Evolutionary conservation across 768 basidiomycete genomes (phyloP), one percentile per base, ranked within the genome.

Genomic region (Austroboletus eburneus): DNA sequence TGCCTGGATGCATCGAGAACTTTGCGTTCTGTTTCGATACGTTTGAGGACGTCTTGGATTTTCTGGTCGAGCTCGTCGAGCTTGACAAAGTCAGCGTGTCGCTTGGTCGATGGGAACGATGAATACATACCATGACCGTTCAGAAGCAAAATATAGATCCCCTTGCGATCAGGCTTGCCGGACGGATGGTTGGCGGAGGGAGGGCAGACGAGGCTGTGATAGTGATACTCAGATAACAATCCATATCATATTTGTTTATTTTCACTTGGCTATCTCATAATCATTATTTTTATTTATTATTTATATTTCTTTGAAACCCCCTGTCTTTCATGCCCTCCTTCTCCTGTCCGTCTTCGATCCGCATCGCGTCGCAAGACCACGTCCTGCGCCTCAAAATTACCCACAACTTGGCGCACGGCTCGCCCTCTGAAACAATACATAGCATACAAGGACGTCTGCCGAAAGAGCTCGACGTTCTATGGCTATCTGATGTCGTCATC

Each of bases 1-100:
- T 79, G 76, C 62, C 85, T 80, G 23, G 84, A 82, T 16, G 85
- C 91, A 68, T 93, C 89, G 55, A 95, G 76, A 64, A 94, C 84
- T 78, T 91, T 93, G 69, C 86, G 87, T 72, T 95, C 91, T 29
- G 87, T 92, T 72, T 86, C 80, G 66, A 95, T 93, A 67, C 87
- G 87, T 69, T 81, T 85, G 72, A 85, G 81, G 59, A 93, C 83
- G 68, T 91, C 89, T 66, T 85, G 83, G 65, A 94, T 91, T 80
- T 93, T 94, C 79, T 84, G 83, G 80, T 92, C 90, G 70, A 91
- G 74, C 70, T 89, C 85, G 61, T 63, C 61, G 41, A 68, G 54
- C 66, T 68, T 49, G 42, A 20, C n/a, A 22, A 16, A 14, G 43
- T 56, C 18, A 55, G 37, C 25, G 10, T 22, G 39, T 18, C 9